These are phyloP conservation scores for Podospora anserina DNA, from an alignment of 495 filamentous ascomycete genomes.

Conservation along the genomic window DNA sequence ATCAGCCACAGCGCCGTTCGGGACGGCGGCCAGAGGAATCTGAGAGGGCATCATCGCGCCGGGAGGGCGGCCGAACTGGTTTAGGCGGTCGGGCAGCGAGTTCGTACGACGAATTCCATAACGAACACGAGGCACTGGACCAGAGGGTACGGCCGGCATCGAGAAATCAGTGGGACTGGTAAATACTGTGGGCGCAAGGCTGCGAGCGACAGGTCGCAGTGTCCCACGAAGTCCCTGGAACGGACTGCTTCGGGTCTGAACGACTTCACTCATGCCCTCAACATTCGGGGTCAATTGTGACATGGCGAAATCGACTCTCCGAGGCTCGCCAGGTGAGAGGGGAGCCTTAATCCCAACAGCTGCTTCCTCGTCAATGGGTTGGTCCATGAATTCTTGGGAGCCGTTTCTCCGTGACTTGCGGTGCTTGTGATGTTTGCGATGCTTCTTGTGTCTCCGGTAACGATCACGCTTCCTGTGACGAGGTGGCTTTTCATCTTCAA, in stretches of 20 bases:
- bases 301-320: constrained; percentile 48
- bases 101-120: constrained; percentile 70
- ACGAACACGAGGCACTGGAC: constrained; percentile 51
- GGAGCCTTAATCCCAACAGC: constrained; percentile 19
- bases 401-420: constrained; percentile 23
- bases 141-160: constrained; percentile 26
- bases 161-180: constrained; percentile 30
- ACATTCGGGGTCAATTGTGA: constrained; percentile 17
- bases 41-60: constrained; percentile 44
- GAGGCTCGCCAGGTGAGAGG: constrained; percentile 33
- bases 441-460: constrained; percentile 29
- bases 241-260: constrained; percentile 29
- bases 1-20: constrained; percentile 32
- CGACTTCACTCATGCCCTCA: constrained; percentile 36
- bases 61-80: constrained; percentile 46
- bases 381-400: constrained; percentile 34
- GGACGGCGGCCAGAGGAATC: constrained; percentile 34
- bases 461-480: constrained; percentile 34
- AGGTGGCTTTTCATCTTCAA: constrained; percentile 38
- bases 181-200: constrained; percentile 46
- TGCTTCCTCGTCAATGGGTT: constrained; percentile 33
- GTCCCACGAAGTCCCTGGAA: constrained; percentile 43
- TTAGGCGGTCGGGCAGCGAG: constrained; percentile 71
- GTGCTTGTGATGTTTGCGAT: constrained; percentile 37
- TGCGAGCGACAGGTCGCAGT: constrained; percentile 43